Percentiles rank a stretch among this genome's conserved stretches.
Conservation (phyloP, 2,329 filamentous ascomycete species). For the Amauroascus verrucosus region DNA sequence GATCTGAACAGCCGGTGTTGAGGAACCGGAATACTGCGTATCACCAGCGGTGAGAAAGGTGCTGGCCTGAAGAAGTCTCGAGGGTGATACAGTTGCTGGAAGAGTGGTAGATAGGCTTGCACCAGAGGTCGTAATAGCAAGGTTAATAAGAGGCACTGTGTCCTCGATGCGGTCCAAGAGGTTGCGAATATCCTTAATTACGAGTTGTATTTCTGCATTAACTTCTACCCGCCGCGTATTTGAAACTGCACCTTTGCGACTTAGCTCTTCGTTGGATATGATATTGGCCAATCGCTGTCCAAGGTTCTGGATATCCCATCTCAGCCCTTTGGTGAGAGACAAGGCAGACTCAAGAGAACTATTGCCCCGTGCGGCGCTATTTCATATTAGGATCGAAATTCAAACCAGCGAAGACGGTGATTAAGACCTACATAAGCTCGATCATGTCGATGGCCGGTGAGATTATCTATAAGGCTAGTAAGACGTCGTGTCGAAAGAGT, state of each 20-base stretch:
- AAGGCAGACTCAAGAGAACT: slow-evolving; percentile 77
- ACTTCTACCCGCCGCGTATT: slow-evolving; percentile 45
- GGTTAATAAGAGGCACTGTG: slow-evolving; percentile 79
- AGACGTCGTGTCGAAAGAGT: not conserved
- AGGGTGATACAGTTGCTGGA: slow-evolving; percentile 76
- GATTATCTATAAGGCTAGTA: slow-evolving; percentile 51
- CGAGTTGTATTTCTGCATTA: slow-evolving; percentile 54
- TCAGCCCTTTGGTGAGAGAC: slow-evolving; percentile 67
- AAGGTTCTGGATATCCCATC: slow-evolving; percentile 70
- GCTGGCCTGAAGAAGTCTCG: slow-evolving; percentile 81
- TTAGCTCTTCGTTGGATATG: slow-evolving; percentile 47
- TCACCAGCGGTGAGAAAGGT: slow-evolving; percentile 82
- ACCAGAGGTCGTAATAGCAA: slow-evolving; percentile 89
- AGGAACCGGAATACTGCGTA: slow-evolving; percentile 61
- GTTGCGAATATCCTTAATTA: slow-evolving; percentile 64
- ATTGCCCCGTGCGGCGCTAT: slow-evolving; percentile 59
- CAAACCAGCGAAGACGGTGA: not conserved
- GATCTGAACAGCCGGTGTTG: slow-evolving; percentile 61
- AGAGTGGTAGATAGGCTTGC: slow-evolving; percentile 73
- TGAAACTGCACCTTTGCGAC: slow-evolving; percentile 26
- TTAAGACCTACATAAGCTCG: slow-evolving; percentile 60
- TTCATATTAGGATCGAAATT: slow-evolving; percentile 18
- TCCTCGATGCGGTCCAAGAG: slow-evolving; percentile 75
- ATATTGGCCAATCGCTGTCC: slow-evolving; percentile 64
- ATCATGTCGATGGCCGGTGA: slow-evolving; percentile 87